Base-by-base conservation (phyloP, 768 basidiomycete species). In the Trametes villosa region DNA sequence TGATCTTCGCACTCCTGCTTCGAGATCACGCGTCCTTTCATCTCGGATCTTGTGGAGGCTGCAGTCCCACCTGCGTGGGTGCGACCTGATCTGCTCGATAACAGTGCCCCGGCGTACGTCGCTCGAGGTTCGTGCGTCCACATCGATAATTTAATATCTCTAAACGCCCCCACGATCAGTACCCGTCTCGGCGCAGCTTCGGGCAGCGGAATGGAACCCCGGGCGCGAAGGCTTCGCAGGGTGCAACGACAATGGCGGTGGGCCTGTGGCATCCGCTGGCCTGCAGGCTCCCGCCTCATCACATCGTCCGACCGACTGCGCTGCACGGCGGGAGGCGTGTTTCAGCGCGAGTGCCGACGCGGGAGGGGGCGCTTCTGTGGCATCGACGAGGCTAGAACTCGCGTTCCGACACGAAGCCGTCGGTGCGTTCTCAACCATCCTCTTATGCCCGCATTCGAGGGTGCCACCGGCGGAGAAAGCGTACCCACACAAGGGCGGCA, bases 41-140 rank as follows among this genome's bases (percentile, higher is more conserved):
- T 63, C 34, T 63, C 62, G 62, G 62, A 63, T 54, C 62, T 63
- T 63, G 24, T 63, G 48, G 45, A 42, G 47, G 53, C 53, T 50
- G 53, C 31, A 51, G 59, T 55, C 53, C 60, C 54, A 62, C 49
- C 49, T 49, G 24, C 54, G 50, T 57, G 60, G 53, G 46, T 49
- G 20, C 52, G 31, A 53, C 51, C 45, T 48, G 59, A 60, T 60
- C 47, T 29, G 29, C 29, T 29, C 59, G 53, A 60, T 60, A 54
- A 50, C 53, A 40, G 27, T 18, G 45, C 18, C 49, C n/a, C 18
- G 20, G 34, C 34, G 47, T n/a, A n/a, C n/a, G n/a, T n/a, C n/a
- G 56, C 27, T 49, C 36, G 56, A 57, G 47, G 56, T 57, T 57
- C 56, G 56, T 50, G 56, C n/a, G 40, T 26, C 44, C 30, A 42